Base-by-base conservation (phyloP, 805 yeast genomes). In the Ogataea kodamae region DNA sequence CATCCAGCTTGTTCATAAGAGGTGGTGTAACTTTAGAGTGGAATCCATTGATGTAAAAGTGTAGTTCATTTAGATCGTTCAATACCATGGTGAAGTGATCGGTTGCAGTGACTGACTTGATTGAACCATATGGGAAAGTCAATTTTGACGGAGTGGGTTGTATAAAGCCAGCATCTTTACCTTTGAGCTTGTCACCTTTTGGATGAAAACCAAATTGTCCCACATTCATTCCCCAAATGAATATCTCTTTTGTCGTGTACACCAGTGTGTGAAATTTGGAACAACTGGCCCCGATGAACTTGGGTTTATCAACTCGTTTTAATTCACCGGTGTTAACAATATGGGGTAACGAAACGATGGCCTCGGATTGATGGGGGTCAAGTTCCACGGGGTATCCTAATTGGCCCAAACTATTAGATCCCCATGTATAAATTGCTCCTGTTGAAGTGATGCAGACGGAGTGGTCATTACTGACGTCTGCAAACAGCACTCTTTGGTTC, bases 391-490 rank as follows among this genome's bases (percentile, higher is more conserved):
- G 53, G 42, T 67, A 69, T 0, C 95, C 95, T 14, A 85, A 56
- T 52, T 84, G 94, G n/a, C 71, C 72, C 52, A 57, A 69, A 11
- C 68, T 64, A 49, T 85, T 85, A 40, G 76, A 67, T 0, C 97
- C 97, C 95, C 96, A 89, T 0, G 88, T 59, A 42, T 67, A 81
- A 2, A 86, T 62, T n/a, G 69, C 68, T 22, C 77, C 76, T 10
- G 57, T 45, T 0, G 60, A 49, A 0, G 81, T 71, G 13, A 83
- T 46, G 0, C 72, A 81, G 7, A 87, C 48, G 0, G 85, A 64
- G 51, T 85, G 95, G 48, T 82, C 81, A 46, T 76, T 74, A 33
- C 87, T 77, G 1, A 78, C 54, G 1, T 72, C 74, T 2, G 76
- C 59, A 17, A 54, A 49, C 1, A 59, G 37, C 2, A 64, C 52